Conservation (phyloP, 2,329 filamentous ascomycete species). For the Fragosphaeria purpurea region DNA sequence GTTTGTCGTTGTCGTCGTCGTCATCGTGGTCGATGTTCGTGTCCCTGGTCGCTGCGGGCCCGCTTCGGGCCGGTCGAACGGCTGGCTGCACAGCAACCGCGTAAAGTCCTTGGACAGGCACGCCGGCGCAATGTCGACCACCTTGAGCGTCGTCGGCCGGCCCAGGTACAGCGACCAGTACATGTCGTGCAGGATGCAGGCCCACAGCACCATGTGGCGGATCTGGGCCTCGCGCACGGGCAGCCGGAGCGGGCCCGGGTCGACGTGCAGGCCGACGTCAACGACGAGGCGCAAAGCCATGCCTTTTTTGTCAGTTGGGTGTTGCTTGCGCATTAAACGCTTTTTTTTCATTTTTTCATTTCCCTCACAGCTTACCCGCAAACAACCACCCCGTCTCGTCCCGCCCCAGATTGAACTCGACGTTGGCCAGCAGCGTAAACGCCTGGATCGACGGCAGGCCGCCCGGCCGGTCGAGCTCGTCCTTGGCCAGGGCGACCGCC, state of each 20-base stretch:
- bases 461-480: conserved; percentile 10
- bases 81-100: background rate
- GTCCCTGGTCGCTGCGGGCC: too few relatives aligned
- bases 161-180: conserved; percentile 12
- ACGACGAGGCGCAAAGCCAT: conserved; percentile 10
- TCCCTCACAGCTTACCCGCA: background rate
- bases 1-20: too few relatives aligned
- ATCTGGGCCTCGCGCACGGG: conserved; percentile 6
- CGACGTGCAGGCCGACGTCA: conserved; percentile 9
- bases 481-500: conserved; percentile 8
- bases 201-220: conserved; percentile 10
- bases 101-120: conserved; percentile 7
- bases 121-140: conserved; percentile 7
- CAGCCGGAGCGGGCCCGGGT: conserved; percentile 5
- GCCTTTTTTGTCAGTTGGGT: background rate
- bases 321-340: too few relatives aligned
- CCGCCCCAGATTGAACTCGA: conserved; percentile 9
- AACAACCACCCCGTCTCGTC: conserved; percentile 12
- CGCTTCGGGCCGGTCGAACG: too few relatives aligned
- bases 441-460: conserved; percentile 12
- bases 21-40: too few relatives aligned
- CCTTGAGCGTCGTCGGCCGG: conserved; percentile 10
- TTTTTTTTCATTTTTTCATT: too few relatives aligned
- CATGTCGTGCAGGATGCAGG: conserved; percentile 10
- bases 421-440: conserved; percentile 7